Evolutionary conservation across 331 rosid species (phyloP).

Genomic region (Quercus phellos): DNA sequence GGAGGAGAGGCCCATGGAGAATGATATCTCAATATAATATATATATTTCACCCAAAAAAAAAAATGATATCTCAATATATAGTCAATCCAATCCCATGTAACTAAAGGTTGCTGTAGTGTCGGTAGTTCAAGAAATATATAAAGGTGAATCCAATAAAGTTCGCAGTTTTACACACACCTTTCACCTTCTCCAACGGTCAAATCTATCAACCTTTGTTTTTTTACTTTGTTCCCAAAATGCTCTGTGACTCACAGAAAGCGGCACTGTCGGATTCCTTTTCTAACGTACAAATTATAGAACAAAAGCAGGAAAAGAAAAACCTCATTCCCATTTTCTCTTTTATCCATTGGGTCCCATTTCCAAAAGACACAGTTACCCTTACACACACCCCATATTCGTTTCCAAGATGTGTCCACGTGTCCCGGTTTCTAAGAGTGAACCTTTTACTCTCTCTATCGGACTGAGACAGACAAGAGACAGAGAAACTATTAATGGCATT

Average conservation of each 20-base stretch:
- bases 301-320: background rate
- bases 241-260: background rate
- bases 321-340: background rate
- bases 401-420: constrained; percentile 49
- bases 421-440: constrained; percentile 20
- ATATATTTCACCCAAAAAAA: no score
- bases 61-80: background rate
- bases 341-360: constrained; percentile 32
- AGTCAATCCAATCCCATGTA: background rate
- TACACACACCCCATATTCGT: constrained; percentile 34
- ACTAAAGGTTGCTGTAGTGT: constrained; percentile 13
- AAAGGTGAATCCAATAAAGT: constrained; percentile 20
- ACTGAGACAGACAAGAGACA: constrained; percentile 1
- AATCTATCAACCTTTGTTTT: background rate
- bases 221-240: background rate
- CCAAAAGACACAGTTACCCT: constrained; percentile 28
- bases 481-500: background rate
- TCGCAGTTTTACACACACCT: background rate
- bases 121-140: constrained; percentile 31
- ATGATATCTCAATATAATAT: background rate
- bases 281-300: constrained; percentile 6
- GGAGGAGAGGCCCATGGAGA: background rate
- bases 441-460: background rate
- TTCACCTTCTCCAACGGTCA: constrained; percentile 37
- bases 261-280: constrained; percentile 20